phyloP scores from a whole-genome alignment of 2,329 filamentous ascomycete genomes.

The Sclerotinia minor region DNA sequence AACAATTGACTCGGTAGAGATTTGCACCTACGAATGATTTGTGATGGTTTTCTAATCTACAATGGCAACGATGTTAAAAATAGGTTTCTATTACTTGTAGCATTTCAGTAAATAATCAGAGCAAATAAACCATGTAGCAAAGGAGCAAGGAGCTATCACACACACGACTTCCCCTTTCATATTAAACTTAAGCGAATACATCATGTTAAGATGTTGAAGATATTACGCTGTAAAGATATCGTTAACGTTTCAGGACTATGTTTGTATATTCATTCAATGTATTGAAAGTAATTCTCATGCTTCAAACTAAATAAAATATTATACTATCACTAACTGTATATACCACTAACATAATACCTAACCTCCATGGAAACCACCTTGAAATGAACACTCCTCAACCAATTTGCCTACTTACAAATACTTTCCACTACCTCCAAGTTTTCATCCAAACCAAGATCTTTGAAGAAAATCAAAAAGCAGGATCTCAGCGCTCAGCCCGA shows the following conservation, averaged over 20 bases:
- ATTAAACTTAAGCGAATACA: background rate
- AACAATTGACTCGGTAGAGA: background rate
- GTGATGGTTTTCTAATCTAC: background rate
- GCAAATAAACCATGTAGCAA: background rate
- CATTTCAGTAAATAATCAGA: background rate
- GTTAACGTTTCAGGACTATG: background rate
- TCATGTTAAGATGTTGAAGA: too few relatives aligned
- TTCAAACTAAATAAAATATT: background rate
- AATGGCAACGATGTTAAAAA: background rate
- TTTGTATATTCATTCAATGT: background rate
- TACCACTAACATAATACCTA: background rate
- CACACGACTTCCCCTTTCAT: background rate
- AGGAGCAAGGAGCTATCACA: background rate
- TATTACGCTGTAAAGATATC: background rate
- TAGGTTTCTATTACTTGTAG: background rate
- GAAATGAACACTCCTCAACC: background rate
- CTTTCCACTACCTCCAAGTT: background rate
- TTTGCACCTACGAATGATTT: too few relatives aligned
- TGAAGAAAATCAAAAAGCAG: background rate
- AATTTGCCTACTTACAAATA: background rate
- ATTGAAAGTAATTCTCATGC: background rate
- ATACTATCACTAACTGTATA: background rate
- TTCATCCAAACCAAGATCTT: background rate
- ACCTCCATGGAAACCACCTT: background rate
- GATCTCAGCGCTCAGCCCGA: background rate